Evolutionary conservation across 2,329 filamentous ascomycete genomes (phyloP).

Genomic region (Nemania sp.): DNA sequence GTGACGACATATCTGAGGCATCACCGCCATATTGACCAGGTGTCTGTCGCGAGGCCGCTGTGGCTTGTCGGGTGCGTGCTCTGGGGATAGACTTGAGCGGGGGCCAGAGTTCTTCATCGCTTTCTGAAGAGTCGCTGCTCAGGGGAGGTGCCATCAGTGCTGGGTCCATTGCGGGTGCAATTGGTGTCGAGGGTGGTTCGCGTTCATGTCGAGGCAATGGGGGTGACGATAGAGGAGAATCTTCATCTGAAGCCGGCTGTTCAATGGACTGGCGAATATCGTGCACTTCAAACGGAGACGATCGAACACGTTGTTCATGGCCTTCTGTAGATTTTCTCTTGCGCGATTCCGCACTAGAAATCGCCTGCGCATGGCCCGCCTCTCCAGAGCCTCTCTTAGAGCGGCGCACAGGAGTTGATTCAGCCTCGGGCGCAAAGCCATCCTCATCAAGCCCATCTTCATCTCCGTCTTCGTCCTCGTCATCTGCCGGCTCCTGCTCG

Average conservation of each 20-base stretch:
- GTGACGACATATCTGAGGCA: slow-evolving; percentile 62
- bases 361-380: slow-evolving; percentile 29
- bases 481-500: slow-evolving; percentile 37
- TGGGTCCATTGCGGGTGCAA: slow-evolving; percentile 44
- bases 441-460: slow-evolving; percentile 44
- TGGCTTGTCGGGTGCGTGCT: slow-evolving; percentile 41
- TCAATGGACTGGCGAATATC: slow-evolving; percentile 29
- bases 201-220: slow-evolving; percentile 23
- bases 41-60: slow-evolving; percentile 40
- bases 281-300: slow-evolving; percentile 41
- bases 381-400: slow-evolving; percentile 44
- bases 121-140: slow-evolving; percentile 54
- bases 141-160: slow-evolving; percentile 58
- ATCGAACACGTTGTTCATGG: slow-evolving; percentile 42
- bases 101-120: slow-evolving; percentile 53
- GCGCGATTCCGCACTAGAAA: slow-evolving; percentile 45
- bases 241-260: slow-evolving; percentile 32
- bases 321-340: slow-evolving; percentile 61
- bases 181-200: slow-evolving; percentile 45
- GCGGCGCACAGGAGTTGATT: slow-evolving; percentile 67
- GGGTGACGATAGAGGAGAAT: slow-evolving; percentile 32
- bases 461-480: slow-evolving; percentile 49
- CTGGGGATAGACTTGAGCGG: slow-evolving; percentile 55
- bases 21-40: slow-evolving; percentile 45
- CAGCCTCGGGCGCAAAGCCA: slow-evolving; percentile 65